A percentile compares a stretch with the other conserved stretches of the same genome.
Conservation (phyloP, 1,139 yeast species). For the Debaryomyces udenii region DNA sequence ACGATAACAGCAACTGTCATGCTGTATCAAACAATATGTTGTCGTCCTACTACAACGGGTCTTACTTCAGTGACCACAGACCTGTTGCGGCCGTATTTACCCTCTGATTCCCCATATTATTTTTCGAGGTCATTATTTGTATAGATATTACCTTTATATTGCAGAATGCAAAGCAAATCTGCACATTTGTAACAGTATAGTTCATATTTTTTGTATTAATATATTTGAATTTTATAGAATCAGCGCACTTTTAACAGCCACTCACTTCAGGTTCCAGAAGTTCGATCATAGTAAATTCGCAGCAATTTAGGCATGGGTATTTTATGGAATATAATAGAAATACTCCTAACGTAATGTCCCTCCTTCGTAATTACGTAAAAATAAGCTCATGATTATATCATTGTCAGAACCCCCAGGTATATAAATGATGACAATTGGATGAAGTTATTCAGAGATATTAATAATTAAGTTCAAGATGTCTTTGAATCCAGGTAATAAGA, state of each 20-base stretch:
- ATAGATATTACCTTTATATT: no score
- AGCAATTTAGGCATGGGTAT: conserved; percentile 3
- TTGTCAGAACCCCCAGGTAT: background rate
- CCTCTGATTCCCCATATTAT: background rate
- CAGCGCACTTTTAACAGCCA: no score
- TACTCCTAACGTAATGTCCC: no score
- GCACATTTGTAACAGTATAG: no score
- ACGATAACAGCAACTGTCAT: conserved; percentile 21
- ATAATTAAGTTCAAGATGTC: conserved; percentile 5
- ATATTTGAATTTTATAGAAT: no score
- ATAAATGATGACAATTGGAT: no score
- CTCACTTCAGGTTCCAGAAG: conserved; percentile 7
- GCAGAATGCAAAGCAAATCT: no score
- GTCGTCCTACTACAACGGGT: conserved; percentile 17
- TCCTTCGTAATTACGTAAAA: background rate
- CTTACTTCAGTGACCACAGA: conserved; percentile 49
- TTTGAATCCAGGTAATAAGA: conserved; percentile 13
- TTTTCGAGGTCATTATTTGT: no score
- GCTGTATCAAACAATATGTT: conserved; percentile 35
- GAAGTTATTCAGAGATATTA: no score
- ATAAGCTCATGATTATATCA: background rate
- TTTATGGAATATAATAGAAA: no score
- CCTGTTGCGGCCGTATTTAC: conserved; percentile 43
- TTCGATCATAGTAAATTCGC: conserved; percentile 10
- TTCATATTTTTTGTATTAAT: no score